Evolutionary conservation across 2,329 filamentous ascomycete genomes (phyloP).

Genomic region (Microcyclospora pomicola): DNA sequence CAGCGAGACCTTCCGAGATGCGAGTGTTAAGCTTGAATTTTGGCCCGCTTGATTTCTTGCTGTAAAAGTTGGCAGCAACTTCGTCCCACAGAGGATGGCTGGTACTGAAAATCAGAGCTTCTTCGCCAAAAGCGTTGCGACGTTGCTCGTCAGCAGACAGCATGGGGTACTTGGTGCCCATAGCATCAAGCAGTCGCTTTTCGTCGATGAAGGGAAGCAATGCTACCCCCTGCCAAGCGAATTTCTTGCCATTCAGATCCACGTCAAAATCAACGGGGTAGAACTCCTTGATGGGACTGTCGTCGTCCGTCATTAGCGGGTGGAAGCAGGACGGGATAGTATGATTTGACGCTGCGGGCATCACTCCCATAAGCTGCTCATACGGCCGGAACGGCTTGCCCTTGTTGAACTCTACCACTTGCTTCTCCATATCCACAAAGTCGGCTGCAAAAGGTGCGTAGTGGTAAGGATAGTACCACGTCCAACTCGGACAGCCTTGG

Average conservation of each 20-base stretch:
- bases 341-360: constrained; percentile 85
- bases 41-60: constrained; percentile 56
- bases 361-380: constrained; percentile 95
- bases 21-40: constrained; percentile 62
- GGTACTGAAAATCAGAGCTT: constrained; percentile 74
- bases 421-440: constrained; percentile 56
- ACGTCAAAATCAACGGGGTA: constrained; percentile 90
- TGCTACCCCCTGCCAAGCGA: constrained; percentile 93
- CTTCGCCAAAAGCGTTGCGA: constrained; percentile 67
- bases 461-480: constrained; percentile 98
- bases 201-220: constrained; percentile 94
- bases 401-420: constrained; percentile 38
- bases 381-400: constrained; percentile 80
- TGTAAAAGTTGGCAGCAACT: constrained; percentile 74
- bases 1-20: constrained; percentile 63
- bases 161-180: constrained; percentile 67
- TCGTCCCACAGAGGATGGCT: constrained; percentile 75
- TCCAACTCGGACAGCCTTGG: constrained; percentile 96
- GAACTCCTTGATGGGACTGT: constrained; percentile 92
- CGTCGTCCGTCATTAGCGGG: constrained; percentile 70
- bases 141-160: constrained; percentile 62
- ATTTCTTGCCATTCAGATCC: constrained; percentile 95
- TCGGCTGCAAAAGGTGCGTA: constrained; percentile 96
- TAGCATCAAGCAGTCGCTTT: constrained; percentile 66
- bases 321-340: constrained; percentile 82